Conservation (phyloP, 148 eudicot species). For the Arctostaphylos glauca region DNA sequence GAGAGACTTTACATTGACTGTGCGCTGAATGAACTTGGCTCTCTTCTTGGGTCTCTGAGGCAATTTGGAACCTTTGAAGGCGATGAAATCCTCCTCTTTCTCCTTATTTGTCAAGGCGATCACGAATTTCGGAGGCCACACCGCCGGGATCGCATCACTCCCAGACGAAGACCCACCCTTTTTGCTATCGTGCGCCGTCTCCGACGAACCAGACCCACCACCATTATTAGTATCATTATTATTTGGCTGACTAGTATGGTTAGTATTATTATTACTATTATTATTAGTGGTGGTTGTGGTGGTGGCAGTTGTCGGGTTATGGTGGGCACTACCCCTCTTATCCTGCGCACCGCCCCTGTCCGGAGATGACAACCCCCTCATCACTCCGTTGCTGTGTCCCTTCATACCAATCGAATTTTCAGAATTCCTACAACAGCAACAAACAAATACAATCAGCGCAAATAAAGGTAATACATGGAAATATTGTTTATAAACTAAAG, state of each 20-base stretch:
- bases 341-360: constrained; percentile 50
- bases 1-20: constrained; percentile 64
- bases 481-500: background rate
- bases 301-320: constrained; percentile 24
- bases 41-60: constrained; percentile 95
- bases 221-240: constrained; percentile 10
- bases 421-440: constrained; percentile 46
- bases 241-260: background rate
- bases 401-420: constrained; percentile 71
- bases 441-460: background rate
- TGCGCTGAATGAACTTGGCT: constrained; percentile 87
- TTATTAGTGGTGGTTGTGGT: background rate
- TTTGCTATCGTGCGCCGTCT: constrained; percentile 39
- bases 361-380: constrained; percentile 53
- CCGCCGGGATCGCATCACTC: constrained; percentile 38
- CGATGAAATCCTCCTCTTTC: constrained; percentile 89
- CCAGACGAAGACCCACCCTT: constrained; percentile 67
- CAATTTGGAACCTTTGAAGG: constrained; percentile 82
- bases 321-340: constrained; percentile 36
- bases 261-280: background rate
- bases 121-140: constrained; percentile 36
- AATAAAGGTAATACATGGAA: background rate
- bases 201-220: constrained; percentile 59
- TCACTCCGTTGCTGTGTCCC: constrained; percentile 51
- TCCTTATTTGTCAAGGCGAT: constrained; percentile 70